Evolutionary conservation across 2,329 filamentous ascomycete genomes (phyloP), one percentile per base, ranked within the genome.

Genomic region (Neonectria punicea): DNA sequence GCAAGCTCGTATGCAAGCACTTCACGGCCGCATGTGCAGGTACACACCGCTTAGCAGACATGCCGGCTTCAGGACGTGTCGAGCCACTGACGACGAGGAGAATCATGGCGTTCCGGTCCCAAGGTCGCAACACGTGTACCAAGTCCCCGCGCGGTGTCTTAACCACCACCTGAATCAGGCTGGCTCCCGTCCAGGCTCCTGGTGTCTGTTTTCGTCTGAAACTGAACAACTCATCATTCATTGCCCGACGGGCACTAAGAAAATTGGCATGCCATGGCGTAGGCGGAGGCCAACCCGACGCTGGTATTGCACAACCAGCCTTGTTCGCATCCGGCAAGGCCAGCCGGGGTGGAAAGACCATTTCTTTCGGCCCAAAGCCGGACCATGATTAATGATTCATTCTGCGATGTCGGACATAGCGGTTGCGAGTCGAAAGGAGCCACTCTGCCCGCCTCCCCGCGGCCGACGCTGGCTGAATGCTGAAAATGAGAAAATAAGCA

Each of bases 1-100:
- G 14, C 36, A 20, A 32, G 49, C 39, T 39, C 39, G 39, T 34
- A 49, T 57, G 53, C 53, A 57, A 62, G 46, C 59, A 62, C 59
- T 62, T 57, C 18, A 50, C 36, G 49, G 16, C 30, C 4, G 53
- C 25, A 36, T 39, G 41, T 53, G 53, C 36, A 22, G 36, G 53
- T 57, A 62, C 46, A 43, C 20, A 25, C 16, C 47, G 46, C 20
- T 36, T 25, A 49, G 28, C 25, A 36, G 10, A 8, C 3, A 6
- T 6, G 6, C 46, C 36, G 30, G 25, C 36, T 62, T 28, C 13
- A 28, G n/a, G 20, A 53, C 32, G 18, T 7, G 30, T 22, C 11
- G 51, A n/a, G 16, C 53, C 46, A 57, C 16, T 18, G n/a, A 34
- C 30, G 49, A 36, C 16, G 28, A 30, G 18, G 28, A 34, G 49